Conservation (phyloP, 2,329 filamentous ascomycete genomes). For the Dothistroma pini region DNA sequence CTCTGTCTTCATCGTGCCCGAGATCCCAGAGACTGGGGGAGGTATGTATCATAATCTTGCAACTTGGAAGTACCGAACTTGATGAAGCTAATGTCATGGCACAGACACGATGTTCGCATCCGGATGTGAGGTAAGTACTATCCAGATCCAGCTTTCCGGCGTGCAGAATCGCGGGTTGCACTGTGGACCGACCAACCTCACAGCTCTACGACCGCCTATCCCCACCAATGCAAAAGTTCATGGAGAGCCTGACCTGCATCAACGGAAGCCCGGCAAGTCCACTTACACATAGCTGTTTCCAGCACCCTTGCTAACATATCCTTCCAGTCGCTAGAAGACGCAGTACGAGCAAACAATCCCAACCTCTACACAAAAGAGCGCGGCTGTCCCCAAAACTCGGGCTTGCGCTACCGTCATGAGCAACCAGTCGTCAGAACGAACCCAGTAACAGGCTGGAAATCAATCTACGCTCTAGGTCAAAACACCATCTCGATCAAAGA, state of each 20-base stretch:
- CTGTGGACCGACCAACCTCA: too few species aligned
- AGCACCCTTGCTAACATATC: too few species aligned
- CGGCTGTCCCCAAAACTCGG: slow-evolving; percentile 19
- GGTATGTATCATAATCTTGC: too few species aligned
- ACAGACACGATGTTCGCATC: slow-evolving; percentile 62
- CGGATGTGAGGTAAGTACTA: slow-evolving; percentile 51
- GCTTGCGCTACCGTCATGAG: slow-evolving; percentile 11
- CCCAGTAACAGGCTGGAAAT: slow-evolving; percentile 61
- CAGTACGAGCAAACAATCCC: slow-evolving; percentile 31
- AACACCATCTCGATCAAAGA: slow-evolving; percentile 49
- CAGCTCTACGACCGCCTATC: slow-evolving; percentile 60
- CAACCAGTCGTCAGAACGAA: slow-evolving; percentile 57
- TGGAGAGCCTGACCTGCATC: slow-evolving; percentile 57
- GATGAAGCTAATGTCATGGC: too few species aligned
- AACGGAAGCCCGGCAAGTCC: slow-evolving; percentile 25
- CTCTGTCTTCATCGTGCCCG: slow-evolving; percentile 55
- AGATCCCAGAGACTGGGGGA: slow-evolving; percentile 50
- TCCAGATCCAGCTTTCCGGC: too few species aligned
- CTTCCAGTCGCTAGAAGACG: too few species aligned
- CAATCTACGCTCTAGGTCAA: slow-evolving; percentile 49
- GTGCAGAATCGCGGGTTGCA: too few species aligned
- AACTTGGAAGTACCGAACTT: too few species aligned
- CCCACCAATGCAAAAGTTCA: slow-evolving; percentile 53
- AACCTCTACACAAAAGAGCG: slow-evolving; percentile 25
- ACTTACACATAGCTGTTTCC: too few species aligned